phyloP scores from a whole-genome alignment of 805 yeast genomes.

The Clavispora carvajalis region DNA sequence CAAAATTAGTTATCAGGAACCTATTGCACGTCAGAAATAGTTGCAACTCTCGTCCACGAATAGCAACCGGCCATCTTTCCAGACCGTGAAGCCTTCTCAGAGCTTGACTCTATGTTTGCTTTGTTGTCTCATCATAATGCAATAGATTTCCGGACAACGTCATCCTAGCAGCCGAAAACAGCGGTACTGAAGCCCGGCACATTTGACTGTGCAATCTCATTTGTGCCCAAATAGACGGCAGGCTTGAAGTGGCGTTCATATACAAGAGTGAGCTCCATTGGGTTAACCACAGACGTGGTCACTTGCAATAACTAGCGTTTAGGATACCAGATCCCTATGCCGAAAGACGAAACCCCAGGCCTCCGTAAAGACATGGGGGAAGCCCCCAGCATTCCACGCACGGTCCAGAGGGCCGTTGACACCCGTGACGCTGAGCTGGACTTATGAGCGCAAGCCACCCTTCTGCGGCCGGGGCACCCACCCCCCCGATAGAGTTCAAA shows the following conservation, averaged over 20 bases:
- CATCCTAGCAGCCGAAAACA: constrained; percentile 17
- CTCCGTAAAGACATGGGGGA: constrained; percentile 10
- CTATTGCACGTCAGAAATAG: constrained; percentile 24
- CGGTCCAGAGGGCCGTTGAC: neutral
- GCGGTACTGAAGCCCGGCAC: constrained; percentile 48
- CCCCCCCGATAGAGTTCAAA: neutral
- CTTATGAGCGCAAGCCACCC: too few relatives aligned
- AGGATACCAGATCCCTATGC: constrained; percentile 55
- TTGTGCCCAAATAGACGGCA: constrained; percentile 24
- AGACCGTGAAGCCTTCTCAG: constrained; percentile 54
- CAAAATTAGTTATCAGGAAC: constrained; percentile 6
- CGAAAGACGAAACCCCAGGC: constrained; percentile 35
- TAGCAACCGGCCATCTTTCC: constrained; percentile 41
- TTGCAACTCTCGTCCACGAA: constrained; percentile 70
- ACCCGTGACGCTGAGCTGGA: neutral
- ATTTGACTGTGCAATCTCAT: constrained; percentile 54
- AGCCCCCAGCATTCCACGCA: constrained; percentile 3
- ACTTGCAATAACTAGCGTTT: constrained; percentile 77
- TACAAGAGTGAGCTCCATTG: constrained; percentile 85
- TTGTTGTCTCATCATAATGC: constrained; percentile 63
- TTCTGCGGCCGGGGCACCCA: too few relatives aligned
- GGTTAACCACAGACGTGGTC: constrained; percentile 44
- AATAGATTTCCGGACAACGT: constrained; percentile 6
- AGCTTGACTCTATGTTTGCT: constrained; percentile 91
- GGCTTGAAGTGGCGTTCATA: constrained; percentile 47